Base-by-base conservation (phyloP, 306 rosid genomes). In the Casuarina equisetifolia region DNA sequence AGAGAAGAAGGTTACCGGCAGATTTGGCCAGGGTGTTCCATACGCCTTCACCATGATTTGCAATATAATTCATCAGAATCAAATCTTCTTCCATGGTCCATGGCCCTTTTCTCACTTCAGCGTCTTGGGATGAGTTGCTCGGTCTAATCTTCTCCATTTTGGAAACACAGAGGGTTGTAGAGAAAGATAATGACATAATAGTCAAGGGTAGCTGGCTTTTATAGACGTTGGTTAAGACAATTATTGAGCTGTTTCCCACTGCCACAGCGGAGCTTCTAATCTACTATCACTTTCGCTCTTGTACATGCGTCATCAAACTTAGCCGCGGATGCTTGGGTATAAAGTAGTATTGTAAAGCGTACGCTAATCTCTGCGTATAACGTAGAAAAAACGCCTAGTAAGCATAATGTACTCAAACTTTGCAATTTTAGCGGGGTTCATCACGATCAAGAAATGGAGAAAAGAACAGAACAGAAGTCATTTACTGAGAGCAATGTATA, bases 1-100 rank as follows among this genome's bases (percentile, higher is more conserved):
- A 2, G 0, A 42, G 40, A 17, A 4, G 70, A 3, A 61, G 46
- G 7, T 73, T 90, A 95, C 99, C 99, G 9, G 99, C 97, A 79
- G 99, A 84, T 80, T 91, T 95, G 85, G 99, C 98, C 50, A 95
- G 85, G 77, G 93, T 86, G 70, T 95, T 95, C 99, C 99, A 95
- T 15, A 95, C 97, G 12, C 99, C 99, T 88, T 95, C 99, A 55
- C 99, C 99, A 25, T 95, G 99, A 82, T 92, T 95, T 9, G 99
- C 97, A 44, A 95, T 95, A 73, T 95, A 91, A 87, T 90, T 92
- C 15, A 95, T 91, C 76, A 95, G 85, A 87, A 92, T 92, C 89
- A 91, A 78, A 66, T 95, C 99, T 78, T 95, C 99, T 85, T 92
- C 99, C 90, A 90, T 82, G n/a, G 99, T 92, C 98, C 99, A 95